Conservation (phyloP, 2,329 filamentous ascomycete species). For the Biscogniauxia marginata region DNA sequence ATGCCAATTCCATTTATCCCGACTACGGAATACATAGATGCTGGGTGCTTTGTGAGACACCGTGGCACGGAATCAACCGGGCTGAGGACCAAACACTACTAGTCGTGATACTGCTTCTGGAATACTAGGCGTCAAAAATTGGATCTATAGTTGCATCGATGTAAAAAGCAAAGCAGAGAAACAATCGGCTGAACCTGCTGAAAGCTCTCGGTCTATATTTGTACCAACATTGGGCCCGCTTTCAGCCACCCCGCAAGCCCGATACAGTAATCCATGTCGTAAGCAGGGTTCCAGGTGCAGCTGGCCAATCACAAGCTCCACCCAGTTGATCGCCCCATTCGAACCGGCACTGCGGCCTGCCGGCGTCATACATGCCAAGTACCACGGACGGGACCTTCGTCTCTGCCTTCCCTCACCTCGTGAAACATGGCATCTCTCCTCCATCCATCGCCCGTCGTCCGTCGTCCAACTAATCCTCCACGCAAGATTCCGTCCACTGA, state of each 20-base stretch:
- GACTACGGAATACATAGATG: not conserved
- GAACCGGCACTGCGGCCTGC: slow-evolving; percentile 6
- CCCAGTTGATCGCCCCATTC: not conserved
- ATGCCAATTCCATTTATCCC: not conserved
- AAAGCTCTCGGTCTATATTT: not conserved
- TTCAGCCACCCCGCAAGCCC: not conserved
- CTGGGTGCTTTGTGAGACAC: not conserved
- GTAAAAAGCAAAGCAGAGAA: not conserved
- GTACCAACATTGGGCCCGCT: not conserved
- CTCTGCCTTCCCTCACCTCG: slow-evolving; percentile 8
- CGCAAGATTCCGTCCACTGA: too few species aligned
- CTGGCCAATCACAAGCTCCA: not conserved
- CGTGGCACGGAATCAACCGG: not conserved
- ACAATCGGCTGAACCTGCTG: not conserved
- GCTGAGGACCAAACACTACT: too few species aligned
- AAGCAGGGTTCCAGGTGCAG: not conserved
- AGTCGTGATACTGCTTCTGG: too few species aligned
- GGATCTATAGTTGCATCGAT: not conserved
- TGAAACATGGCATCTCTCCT: slow-evolving; percentile 2
- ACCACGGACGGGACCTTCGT: slow-evolving; percentile 6
- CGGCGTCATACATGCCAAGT: slow-evolving; percentile 4
- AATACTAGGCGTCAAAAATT: not conserved
- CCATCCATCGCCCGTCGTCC: too few species aligned
- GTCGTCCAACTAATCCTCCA: too few species aligned
- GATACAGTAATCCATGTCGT: not conserved